Conservation (phyloP, 768 basidiomycete species). For the Sporobolomyces phaffii region DNA sequence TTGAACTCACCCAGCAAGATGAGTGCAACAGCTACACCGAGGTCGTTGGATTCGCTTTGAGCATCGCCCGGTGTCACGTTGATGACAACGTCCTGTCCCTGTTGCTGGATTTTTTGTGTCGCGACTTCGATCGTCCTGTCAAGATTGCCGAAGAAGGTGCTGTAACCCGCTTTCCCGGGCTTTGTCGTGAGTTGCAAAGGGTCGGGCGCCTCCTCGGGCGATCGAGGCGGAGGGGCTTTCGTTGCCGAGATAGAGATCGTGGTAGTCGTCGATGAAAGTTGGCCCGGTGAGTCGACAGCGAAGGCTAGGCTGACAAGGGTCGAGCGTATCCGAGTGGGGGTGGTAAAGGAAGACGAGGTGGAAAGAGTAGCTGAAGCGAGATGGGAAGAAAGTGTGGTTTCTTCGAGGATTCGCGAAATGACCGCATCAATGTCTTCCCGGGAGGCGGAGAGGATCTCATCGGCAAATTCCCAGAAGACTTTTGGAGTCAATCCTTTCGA, state of each 20-base stretch:
- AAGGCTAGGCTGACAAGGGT: too few relatives aligned
- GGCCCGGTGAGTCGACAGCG: too few relatives aligned
- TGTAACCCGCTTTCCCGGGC: constrained; percentile 57
- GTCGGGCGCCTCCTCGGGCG: neutral
- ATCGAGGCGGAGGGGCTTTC: too few relatives aligned
- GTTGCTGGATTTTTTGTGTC: constrained; percentile 45
- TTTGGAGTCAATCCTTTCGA: constrained; percentile 60
- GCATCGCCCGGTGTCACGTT: neutral
- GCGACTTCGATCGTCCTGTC: constrained; percentile 55
- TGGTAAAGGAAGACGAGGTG: neutral
- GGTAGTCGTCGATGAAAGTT: too few relatives aligned
- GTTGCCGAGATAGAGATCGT: too few relatives aligned
- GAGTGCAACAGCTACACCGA: constrained; percentile 60
- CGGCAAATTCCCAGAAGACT: constrained; percentile 62
- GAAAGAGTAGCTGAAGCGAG: constrained; percentile 27
- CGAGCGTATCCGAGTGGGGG: too few relatives aligned
- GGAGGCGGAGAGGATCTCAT: constrained; percentile 51
- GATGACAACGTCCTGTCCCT: neutral
- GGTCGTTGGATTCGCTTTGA: constrained; percentile 57
- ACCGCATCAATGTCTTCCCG: constrained; percentile 55
- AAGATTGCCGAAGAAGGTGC: constrained; percentile 53
- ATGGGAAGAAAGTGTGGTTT: neutral
- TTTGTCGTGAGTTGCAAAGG: constrained; percentile 15
- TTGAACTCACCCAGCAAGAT: constrained; percentile 48
- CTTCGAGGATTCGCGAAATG: constrained; percentile 44